Evolutionary conservation across 2,329 filamentous ascomycete genomes (phyloP), one percentile per base, ranked within the genome.

Genomic region (Aureobasidium sp.): DNA sequence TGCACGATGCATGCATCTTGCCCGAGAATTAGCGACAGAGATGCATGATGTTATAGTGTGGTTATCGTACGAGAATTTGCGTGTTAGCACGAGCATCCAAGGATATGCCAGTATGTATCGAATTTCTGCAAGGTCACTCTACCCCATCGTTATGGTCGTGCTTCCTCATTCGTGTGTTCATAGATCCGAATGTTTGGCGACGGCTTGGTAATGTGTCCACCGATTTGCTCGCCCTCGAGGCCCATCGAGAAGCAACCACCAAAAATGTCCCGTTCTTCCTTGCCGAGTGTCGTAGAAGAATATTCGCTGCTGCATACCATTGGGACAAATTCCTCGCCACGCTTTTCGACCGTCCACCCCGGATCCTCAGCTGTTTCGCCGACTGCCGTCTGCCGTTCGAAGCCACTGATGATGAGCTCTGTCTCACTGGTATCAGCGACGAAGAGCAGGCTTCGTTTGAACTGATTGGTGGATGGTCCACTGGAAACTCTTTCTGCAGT

Each of bases 181-280:
- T 54, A 35, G 61, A 63, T 58, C 57, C 62, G 11, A 58, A 53
- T 19, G 64, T 66, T 1, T 66, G 63, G 59, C 22, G 53, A 22
- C 33, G 47, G 6, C 22, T 63, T 48, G 66, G 89, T 0, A 82
- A 91, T 68, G 73, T 92, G 22, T 83, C 83, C 42, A 84, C 89
- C 53, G 88, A 88, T 11, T 85, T 81, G 19, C 93, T 91, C 68
- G 89, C 62, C 5, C 44, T 64, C 14, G 66, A 63, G 24, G 54
- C 65, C 4, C 63, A 68, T 59, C 66, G 66, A 27, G 67, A 68
- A 33, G 45, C 62, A 1, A 54, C 48, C n/a, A 60, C 61, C n/a
- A 47, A 63, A 4, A 57, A 22, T n/a, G 56, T 63, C 1, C 67
- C 66, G 0, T 64, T 66, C 42, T 68, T 66, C 37, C 63, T 68